Conservation (phyloP, 176 grass and related monocot species). For the Paspalum vaginatum region DNA sequence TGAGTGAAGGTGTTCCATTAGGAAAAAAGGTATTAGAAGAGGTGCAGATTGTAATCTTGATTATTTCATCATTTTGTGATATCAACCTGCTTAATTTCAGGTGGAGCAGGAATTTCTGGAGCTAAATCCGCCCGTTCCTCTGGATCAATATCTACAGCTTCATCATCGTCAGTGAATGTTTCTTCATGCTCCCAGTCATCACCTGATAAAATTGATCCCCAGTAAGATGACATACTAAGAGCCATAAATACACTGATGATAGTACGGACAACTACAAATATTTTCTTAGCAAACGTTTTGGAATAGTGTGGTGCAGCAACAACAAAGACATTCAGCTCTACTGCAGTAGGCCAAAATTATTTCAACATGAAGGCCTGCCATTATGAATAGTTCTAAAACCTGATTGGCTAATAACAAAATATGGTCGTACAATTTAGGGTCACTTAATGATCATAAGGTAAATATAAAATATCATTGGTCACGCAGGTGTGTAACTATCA, state of each 20-base stretch:
- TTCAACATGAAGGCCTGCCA: neutral
- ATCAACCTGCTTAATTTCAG: conserved; percentile 98
- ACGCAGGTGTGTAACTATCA: neutral
- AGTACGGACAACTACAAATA: conserved; percentile 14
- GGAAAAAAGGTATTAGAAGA: neutral
- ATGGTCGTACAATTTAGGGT: neutral
- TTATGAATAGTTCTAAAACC: neutral
- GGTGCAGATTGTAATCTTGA: neutral
- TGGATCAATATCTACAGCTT: conserved; percentile 90
- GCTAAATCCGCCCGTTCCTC: conserved; percentile 95
- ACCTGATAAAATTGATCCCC: conserved; percentile 50
- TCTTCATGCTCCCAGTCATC: conserved; percentile 99
- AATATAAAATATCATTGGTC: neutral
- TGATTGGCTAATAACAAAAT: neutral
- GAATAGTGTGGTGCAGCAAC: conserved; percentile 18
- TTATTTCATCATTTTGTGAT: neutral
- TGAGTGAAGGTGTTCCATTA: no score
- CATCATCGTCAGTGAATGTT: conserved; percentile 95
- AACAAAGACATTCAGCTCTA: neutral
- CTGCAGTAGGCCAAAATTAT: conserved; percentile 13
- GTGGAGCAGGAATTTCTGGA: conserved; percentile 96
- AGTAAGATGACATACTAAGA: conserved; percentile 17
- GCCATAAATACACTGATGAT: conserved; percentile 16
- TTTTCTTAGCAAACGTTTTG: conserved; percentile 22
- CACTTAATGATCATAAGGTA: conserved; percentile 19